phyloP scores from a whole-genome alignment of 495 filamentous ascomycete genomes.

The Xylaria sp. region DNA sequence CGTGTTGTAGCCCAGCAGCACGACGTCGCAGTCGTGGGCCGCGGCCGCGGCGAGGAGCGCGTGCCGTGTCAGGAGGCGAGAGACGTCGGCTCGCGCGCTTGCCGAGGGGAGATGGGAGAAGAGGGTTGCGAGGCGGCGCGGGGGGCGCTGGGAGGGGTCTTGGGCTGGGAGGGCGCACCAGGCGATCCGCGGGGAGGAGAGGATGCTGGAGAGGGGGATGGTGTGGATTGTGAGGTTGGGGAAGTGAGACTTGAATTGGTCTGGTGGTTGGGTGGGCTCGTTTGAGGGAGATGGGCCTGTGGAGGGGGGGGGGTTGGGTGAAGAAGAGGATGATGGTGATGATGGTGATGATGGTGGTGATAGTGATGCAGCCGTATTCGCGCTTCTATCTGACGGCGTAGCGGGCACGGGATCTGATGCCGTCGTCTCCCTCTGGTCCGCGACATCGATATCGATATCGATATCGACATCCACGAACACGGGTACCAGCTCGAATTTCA shows the following conservation, averaged over 20 bases:
- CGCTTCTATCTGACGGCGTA: background rate
- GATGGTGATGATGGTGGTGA: too few relatives aligned
- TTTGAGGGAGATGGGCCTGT: background rate
- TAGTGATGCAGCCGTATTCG: background rate
- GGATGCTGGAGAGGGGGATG: slow-evolving; percentile 64
- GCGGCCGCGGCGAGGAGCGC: slow-evolving; percentile 72
- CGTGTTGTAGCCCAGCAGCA: slow-evolving; percentile 86
- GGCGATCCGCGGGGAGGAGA: slow-evolving; percentile 47
- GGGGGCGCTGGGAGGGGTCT: slow-evolving; percentile 44
- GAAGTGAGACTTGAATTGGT: slow-evolving; percentile 53
- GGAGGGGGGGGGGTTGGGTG: background rate
- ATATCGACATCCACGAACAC: slow-evolving; percentile 22
- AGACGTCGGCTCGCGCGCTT: slow-evolving; percentile 78
- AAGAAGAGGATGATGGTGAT: too few relatives aligned
- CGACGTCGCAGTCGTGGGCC: slow-evolving; percentile 63
- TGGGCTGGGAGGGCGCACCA: slow-evolving; percentile 48
- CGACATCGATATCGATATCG: background rate
- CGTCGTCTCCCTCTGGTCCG: background rate
- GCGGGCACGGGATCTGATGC: background rate
- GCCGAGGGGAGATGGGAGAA: slow-evolving; percentile 67
- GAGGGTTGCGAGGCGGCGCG: slow-evolving; percentile 51
- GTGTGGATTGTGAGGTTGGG: slow-evolving; percentile 63
- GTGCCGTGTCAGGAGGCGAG: slow-evolving; percentile 69
- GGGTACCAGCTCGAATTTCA: slow-evolving; percentile 70
- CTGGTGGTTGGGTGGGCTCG: slow-evolving; percentile 14